These are phyloP conservation scores for Maudiozyma turicensis DNA, from an alignment of 805 yeast genomes.

Conservation along the genomic window DNA sequence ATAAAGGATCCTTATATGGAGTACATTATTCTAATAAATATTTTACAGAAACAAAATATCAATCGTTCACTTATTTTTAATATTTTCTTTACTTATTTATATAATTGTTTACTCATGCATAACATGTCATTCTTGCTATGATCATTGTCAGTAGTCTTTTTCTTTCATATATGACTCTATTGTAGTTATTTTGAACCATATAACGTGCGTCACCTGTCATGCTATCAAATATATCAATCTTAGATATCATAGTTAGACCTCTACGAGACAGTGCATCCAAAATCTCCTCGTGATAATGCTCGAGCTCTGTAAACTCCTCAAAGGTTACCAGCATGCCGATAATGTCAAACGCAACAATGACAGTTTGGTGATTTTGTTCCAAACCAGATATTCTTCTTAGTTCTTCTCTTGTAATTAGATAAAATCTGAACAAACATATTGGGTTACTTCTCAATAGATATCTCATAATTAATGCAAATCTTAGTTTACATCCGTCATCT, in stretches of 20 bases:
- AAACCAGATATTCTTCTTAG: conserved; percentile 21
- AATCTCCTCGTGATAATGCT: conserved; percentile 11
- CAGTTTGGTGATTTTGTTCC: conserved; percentile 20
- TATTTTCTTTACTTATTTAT: background rate
- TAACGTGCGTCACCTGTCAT: conserved; percentile 4
- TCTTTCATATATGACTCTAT: conserved; percentile 9
- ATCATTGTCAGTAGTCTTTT: conserved; percentile 15
- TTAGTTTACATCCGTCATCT: conserved; percentile 30
- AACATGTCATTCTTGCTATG: conserved; percentile 12
- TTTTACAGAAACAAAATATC: too few species aligned
- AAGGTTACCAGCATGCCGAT: conserved; percentile 17
- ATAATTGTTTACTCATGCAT: background rate
- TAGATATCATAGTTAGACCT: conserved; percentile 9
- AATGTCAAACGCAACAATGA: conserved; percentile 25
- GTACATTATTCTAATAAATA: background rate
- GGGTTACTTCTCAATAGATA: conserved; percentile 28
- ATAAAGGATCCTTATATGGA: too few species aligned
- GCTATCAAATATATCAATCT: conserved; percentile 8
- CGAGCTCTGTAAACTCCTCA: conserved; percentile 19
- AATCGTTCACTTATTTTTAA: background rate
- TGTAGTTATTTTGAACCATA: conserved; percentile 5
- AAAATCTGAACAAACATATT: conserved; percentile 23
- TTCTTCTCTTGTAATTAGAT: conserved; percentile 20
- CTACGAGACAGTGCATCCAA: conserved; percentile 12
- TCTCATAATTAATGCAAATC: conserved; percentile 28